Percentiles rank a stretch among this genome's conserved stretches.
phyloP scores from a whole-genome alignment of 106 monocot genomes.

The Platanthera zijinensis region DNA sequence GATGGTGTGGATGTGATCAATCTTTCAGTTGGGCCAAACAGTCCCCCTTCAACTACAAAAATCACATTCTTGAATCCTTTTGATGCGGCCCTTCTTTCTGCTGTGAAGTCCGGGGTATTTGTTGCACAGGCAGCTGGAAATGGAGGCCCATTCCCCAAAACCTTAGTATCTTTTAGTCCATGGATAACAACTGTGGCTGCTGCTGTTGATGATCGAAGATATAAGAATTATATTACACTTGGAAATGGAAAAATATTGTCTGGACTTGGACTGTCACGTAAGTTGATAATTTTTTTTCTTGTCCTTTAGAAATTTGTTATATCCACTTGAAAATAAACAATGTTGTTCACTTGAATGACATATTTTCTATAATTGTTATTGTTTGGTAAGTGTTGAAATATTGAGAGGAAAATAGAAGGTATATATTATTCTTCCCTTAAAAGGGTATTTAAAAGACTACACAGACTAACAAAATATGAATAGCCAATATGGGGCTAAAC shows the following conservation, averaged over 20 bases:
- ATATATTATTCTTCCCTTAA: too few species aligned
- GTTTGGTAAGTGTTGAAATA: too few species aligned
- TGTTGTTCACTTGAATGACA: too few species aligned
- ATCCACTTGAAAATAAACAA: neutral
- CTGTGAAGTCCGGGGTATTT: slow-evolving; percentile 97
- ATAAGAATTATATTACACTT: slow-evolving; percentile 73
- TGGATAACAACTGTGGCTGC: slow-evolving; percentile 99
- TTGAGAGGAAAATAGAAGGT: too few species aligned
- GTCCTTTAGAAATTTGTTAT: neutral
- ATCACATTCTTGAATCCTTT: slow-evolving; percentile 96
- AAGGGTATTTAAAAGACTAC: too few species aligned
- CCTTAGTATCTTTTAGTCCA: slow-evolving; percentile 92
- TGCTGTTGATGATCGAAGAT: slow-evolving; percentile 95
- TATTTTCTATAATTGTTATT: too few species aligned
- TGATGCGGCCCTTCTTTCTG: slow-evolving; percentile 91
- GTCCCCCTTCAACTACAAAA: slow-evolving; percentile 71
- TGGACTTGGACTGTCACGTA: slow-evolving; percentile 91
- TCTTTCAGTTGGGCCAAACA: slow-evolving; percentile 97
- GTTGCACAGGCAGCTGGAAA: slow-evolving; percentile 98
- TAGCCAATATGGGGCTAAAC: too few species aligned
- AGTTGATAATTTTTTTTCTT: slow-evolving; percentile 16
- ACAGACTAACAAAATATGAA: too few species aligned
- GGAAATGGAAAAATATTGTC: slow-evolving; percentile 71
- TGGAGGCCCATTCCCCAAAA: slow-evolving; percentile 94
- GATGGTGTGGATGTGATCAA: slow-evolving; percentile 97